phyloP scores from a whole-genome alignment of 2,329 filamentous ascomycete species.

The Chaetothyriales sp. region DNA sequence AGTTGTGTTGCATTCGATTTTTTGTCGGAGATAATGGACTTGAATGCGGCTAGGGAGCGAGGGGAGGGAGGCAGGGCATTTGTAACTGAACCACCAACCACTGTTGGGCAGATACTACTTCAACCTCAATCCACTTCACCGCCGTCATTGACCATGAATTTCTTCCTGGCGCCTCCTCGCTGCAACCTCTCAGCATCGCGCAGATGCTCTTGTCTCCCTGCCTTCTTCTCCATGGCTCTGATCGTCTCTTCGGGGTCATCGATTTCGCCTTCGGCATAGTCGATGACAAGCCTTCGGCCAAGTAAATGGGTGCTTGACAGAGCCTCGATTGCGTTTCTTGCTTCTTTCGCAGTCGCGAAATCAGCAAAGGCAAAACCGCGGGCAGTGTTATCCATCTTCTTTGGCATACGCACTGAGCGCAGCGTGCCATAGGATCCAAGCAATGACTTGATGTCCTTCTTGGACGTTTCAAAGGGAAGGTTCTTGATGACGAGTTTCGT shows the following conservation, averaged over 20 bases:
- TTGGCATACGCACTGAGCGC: slow-evolving; percentile 80
- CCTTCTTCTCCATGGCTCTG: slow-evolving; percentile 92
- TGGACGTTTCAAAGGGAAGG: slow-evolving; percentile 85
- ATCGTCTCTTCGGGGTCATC: slow-evolving; percentile 93
- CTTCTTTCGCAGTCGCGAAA: slow-evolving; percentile 82
- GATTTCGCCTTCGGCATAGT: slow-evolving; percentile 79
- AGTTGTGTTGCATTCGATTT: neutral
- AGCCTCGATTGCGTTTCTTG: slow-evolving; percentile 77
- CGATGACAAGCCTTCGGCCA: slow-evolving; percentile 74
- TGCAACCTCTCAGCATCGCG: slow-evolving; percentile 72
- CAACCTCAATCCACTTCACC: slow-evolving; percentile 49
- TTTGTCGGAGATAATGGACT: neutral
- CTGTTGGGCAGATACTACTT: neutral
- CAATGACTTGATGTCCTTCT: slow-evolving; percentile 77
- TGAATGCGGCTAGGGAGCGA: neutral
- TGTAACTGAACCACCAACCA: neutral
- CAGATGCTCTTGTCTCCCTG: slow-evolving; percentile 78
- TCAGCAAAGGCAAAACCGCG: slow-evolving; percentile 96
- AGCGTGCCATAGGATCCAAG: slow-evolving; percentile 87
- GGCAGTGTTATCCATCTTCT: slow-evolving; percentile 80
- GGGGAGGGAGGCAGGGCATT: neutral
- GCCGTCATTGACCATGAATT: slow-evolving; percentile 58
- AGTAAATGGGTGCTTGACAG: slow-evolving; percentile 86
- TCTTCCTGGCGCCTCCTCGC: slow-evolving; percentile 66
- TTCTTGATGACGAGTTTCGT: slow-evolving; percentile 99